Evolutionary conservation across 139 green algal species (phyloP), one percentile per base, ranked within the genome.

Genomic region (Coelastrella sp.): DNA sequence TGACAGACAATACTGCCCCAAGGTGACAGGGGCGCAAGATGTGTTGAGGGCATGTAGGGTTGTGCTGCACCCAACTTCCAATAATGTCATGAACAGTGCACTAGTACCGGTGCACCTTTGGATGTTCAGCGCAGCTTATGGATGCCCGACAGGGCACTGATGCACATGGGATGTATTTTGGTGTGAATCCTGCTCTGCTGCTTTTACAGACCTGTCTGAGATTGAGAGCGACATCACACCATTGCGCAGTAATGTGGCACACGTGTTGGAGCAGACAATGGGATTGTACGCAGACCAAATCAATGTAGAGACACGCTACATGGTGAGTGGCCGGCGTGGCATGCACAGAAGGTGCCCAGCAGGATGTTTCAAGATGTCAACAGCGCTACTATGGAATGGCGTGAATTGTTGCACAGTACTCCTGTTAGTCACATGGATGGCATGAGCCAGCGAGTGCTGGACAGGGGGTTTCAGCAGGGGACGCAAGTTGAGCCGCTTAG

Each of bases 171-270:
- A 22, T 17, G 63, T 17, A 22, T 72, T 72, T 3, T 22, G 12
- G 15, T 22, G 63, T 78, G 17, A 25, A n/a, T 25, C 12, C 70
- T 27, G 19, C 17, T 78, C 17, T 78, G 19, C n/a, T n/a, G 15
- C 17, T 78, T 11, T 17, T 78, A 63, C 84, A 88, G 84, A 88
- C 19, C 84, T 98, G 81, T 89, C 89, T 19, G 82, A 75, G 6
- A 93, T 95, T 4, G 94, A 96, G 49, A 89, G 94, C 25, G 96
- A 97, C 82, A 25, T 27, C 60, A 89, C 79, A 9, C 87, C 78
- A 8, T 78, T 81, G 58, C 84, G 85, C 70, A 90, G 57, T n/a
- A 27, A 63, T 15, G 82, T 91, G 57, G 59, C 61, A 7, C 58
- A 24, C 8, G 91, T 93, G 82, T 49, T 93, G 19, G 17, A 27